Evolutionary conservation across 441 rosid genomes (phyloP), one percentile per base, ranked within the genome.

Genomic region (Biscutella laevigata): DNA sequence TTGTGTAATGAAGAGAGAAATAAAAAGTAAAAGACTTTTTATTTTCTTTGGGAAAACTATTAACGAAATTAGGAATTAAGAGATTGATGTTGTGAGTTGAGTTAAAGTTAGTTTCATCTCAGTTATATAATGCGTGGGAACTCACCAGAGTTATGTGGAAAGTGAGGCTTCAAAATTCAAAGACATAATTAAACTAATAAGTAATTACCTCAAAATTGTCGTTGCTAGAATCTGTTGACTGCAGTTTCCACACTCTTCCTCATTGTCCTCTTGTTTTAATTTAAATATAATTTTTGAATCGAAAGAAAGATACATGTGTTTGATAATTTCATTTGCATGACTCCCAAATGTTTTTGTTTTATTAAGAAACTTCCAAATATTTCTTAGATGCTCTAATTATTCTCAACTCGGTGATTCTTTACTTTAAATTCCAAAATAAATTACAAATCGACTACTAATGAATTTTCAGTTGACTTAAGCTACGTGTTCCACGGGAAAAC

Each of bases 111-210:
- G 64, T 44, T 58, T 14, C 41, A 39, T 9, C 33, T 39, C 21
- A 17, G 30, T 36, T 53, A 10, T 48, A 30, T 53, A 53, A 32
- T 66, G 71, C 57, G 51, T 53, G 66, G 71, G 71, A 66, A 66
- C n/a, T n/a, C n/a, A 52, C 62, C 66, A 66, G 57, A 66, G 30
- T 35, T 51, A 66, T 59, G 53, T 58, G 14, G 43, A 66, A 35
- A 38, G 37, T 13, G 33, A 53, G 61, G 51, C 66, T 59, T 53
- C 50, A 13, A 41, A 64, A 10, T 64, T 64, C 53, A 57, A 64
- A 64, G 49, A 21, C 4, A 11, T 43, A 19, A 29, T 14, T 42
- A 26, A 34, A 32, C 2, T 25, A n/a, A n/a, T n/a, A n/a, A 41
- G 2, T 30, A 13, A 42, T 25, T 42, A 42, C 24, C 25, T 37